These are phyloP conservation scores for Ceratocystis destructans DNA, from an alignment of 2,329 filamentous ascomycete species.

Conservation along the genomic window DNA sequence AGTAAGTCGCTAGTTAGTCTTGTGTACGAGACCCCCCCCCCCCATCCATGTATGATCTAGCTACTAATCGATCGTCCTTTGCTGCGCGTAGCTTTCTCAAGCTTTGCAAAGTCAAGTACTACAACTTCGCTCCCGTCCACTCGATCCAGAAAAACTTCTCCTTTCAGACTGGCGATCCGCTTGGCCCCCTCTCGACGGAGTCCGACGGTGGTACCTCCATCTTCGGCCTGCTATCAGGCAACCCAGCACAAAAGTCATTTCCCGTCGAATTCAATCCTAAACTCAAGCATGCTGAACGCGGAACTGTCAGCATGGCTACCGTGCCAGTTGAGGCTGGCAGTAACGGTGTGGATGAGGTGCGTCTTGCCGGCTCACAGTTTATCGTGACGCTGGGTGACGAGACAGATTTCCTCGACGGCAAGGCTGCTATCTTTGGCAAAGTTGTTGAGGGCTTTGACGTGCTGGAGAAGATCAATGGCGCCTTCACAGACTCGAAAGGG, in stretches of 20 bases:
- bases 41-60: too few relatives aligned
- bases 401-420: slow-evolving; percentile 80
- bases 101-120: slow-evolving; percentile 98
- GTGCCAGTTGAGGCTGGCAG: slow-evolving; percentile 57
- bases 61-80: slow-evolving; percentile 24
- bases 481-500: slow-evolving; percentile 75
- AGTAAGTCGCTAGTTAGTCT: slow-evolving; percentile 48
- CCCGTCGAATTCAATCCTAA: slow-evolving; percentile 73
- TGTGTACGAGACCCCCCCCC: slow-evolving; percentile 6
- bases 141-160: slow-evolving; percentile 90
- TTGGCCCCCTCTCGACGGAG: slow-evolving; percentile 68
- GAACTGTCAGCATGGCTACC: slow-evolving; percentile 97
- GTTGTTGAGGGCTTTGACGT: slow-evolving; percentile 93
- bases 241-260: slow-evolving; percentile 60
- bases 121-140: slow-evolving; percentile 91
- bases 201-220: slow-evolving; percentile 90
- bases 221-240: slow-evolving; percentile 66
- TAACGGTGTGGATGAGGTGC: slow-evolving; percentile 61
- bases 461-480: slow-evolving; percentile 81
- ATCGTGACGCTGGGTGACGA: slow-evolving; percentile 82
- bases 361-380: slow-evolving; percentile 82
- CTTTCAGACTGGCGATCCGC: slow-evolving; percentile 88
- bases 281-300: slow-evolving; percentile 74
- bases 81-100: slow-evolving; percentile 73
- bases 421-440: slow-evolving; percentile 87